These are phyloP conservation scores for Ceratorhiza oryzae-sativae DNA, from an alignment of 1,284 basidiomycete genomes.

Conservation along the genomic window DNA sequence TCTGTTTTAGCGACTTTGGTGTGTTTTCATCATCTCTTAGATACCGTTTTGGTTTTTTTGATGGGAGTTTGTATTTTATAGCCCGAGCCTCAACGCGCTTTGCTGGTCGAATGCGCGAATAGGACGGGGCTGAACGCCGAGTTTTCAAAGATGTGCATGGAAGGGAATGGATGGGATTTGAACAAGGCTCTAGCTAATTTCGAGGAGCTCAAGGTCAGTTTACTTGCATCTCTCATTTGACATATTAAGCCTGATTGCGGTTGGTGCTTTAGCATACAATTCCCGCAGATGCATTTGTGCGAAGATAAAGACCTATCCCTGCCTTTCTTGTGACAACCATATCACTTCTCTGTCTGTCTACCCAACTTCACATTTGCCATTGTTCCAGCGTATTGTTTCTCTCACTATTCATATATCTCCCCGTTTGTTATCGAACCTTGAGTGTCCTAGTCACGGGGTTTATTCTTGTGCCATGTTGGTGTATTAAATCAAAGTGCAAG, in stretches of 20 bases:
- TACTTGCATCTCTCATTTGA: background rate
- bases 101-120: constrained; percentile 71
- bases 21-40: background rate
- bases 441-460: background rate
- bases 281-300: constrained; percentile 47
- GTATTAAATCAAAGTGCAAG: constrained; percentile 3
- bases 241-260: background rate
- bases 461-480: background rate
- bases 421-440: background rate
- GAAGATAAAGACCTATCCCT: constrained; percentile 11
- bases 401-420: background rate
- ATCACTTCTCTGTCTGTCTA: background rate
- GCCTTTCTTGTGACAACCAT: background rate
- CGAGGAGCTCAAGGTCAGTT: constrained; percentile 64
- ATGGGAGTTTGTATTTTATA: background rate
- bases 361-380: background rate
- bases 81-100: constrained; percentile 67
- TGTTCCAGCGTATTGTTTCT: too few species aligned
- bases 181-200: constrained; percentile 81
- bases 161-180: constrained; percentile 81
- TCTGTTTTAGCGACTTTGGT: constrained; percentile 40
- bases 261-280: constrained; percentile 45
- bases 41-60: background rate
- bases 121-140: constrained; percentile 77
- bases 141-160: constrained; percentile 81